Evolutionary conservation across 495 filamentous ascomycete genomes (phyloP), one percentile per base, ranked within the genome.

Genomic region (Penicillium longicatenatum): DNA sequence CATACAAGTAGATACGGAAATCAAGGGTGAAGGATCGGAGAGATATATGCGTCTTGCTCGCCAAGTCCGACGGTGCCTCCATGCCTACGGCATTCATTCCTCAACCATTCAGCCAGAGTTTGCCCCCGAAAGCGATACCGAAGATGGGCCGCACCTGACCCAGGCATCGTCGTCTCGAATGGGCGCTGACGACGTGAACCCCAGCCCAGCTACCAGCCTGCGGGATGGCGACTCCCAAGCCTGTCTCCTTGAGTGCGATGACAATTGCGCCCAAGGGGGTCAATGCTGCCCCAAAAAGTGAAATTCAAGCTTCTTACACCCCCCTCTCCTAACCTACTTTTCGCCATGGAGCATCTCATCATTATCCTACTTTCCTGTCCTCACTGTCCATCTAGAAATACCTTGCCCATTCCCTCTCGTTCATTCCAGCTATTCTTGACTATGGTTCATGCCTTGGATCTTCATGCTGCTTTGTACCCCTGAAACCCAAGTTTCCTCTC

Each of bases 51-150:
- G 84, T 49, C 84, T 98, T 30, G 91, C 92, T 11, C 83, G 81
- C 47, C 84, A 84, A 55, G 88, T 95, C 19, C 79, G 92, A 14
- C 84, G 83, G 37, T 98, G 94, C 69, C 82, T 98, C 17, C 94
- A 98, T 66, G 94, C 86, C 16, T 96, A 96, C 62, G 94, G 94
- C 14, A 97, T 98, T 59, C 94, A 98, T 74, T 94, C 90, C n/a
- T 92, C 91, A 4, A 98, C 94, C 8, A 97, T 98, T 60, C 94
- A 98, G 74, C 95, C 95, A 3, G 94, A 98, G 68, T 98, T 94
- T 70, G 89, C 87, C 60, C 77, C 84, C 2, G 79, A 83, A 44
- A 73, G 72, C 30, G 78, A 80, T n/a, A 77, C 79, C 47, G 88
- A 86, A 63, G 73, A 80, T 17, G 73, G 62, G 41, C 57, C 55